Evolutionary conservation across 306 rosid genomes (phyloP), one percentile per base, ranked within the genome.

Genomic region (Castanopsis chinensis): DNA sequence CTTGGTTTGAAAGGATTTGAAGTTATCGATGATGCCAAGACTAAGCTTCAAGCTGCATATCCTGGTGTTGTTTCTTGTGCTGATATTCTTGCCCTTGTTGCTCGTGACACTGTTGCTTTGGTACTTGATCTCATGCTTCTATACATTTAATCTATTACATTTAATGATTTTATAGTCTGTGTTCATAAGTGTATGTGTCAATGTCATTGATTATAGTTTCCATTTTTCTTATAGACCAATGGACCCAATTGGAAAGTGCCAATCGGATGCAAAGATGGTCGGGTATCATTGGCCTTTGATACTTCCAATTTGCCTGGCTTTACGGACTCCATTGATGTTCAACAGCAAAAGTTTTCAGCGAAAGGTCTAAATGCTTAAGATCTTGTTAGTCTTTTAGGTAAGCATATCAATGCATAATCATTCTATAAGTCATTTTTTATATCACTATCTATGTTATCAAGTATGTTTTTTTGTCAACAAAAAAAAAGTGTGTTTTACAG

Each of bases 311-410:
- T 91, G 55, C 94, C 91, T 10, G 69, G 64, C 2, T 72, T 80
- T 25, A 5, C 4, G 3, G 92, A 88, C 23, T 82, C 90, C 10
- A 82, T 86, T 52, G 87, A 78, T 49, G 6, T 28, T 0, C 91
- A 84, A 11, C 87, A 86, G 53, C 79, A 80, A 1, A 82, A 79
- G 41, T 89, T 91, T 56, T 8, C 72, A 7, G 84, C 55, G 1
- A 85, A 76, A 60, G 95, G 96, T 0, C 91, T 91, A 43, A 75
- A 75, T 70, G 73, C 89, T 49, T 89, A 84, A 72, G 95, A 89
- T 56, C 89, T 91, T 15, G 93, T 91, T 37, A 79, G 87, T 30
- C 87, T 89, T 45, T 85, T 84, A 69, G 96, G 95, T 90, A 85
- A 88, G 72, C 68, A n/a, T 32, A 35, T 8, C 9, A 18, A 68